Evolutionary conservation across 2,329 filamentous ascomycete genomes (phyloP).

Genomic region (Aplosporella prunicola): DNA sequence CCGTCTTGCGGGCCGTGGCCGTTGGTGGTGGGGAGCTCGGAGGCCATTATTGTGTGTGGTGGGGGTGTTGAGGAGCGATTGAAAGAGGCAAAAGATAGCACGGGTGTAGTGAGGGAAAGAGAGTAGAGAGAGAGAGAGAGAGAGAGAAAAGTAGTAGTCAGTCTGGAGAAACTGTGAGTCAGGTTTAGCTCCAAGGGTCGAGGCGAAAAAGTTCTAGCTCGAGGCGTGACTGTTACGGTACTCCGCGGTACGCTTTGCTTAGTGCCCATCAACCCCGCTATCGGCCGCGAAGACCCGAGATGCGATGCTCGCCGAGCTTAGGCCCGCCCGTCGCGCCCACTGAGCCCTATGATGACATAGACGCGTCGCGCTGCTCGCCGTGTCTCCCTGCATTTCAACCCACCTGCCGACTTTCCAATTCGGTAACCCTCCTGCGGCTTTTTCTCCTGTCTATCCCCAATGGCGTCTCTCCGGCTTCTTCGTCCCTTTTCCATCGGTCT

Average conservation of each 20-base stretch:
- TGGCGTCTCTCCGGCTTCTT: constrained; percentile 32
- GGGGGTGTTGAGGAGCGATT: background rate
- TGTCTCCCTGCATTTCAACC: background rate
- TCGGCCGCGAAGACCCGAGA: no score
- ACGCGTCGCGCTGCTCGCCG: no score
- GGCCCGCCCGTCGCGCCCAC: no score
- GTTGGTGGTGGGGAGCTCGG: constrained; percentile 40
- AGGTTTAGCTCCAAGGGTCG: no score
- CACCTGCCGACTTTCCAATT: background rate
- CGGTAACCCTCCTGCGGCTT: background rate
- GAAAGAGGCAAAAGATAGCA: background rate
- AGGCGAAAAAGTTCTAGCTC: no score
- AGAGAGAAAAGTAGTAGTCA: constrained; percentile 4
- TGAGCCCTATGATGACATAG: no score
- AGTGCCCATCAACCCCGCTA: no score
- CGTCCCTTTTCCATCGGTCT: constrained; percentile 29
- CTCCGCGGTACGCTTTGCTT: no score
- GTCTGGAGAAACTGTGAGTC: constrained; percentile 4
- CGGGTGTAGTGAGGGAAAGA: background rate
- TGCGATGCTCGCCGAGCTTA: no score
- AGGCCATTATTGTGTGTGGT: constrained; percentile 28
- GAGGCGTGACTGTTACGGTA: no score
- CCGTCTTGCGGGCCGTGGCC: constrained; percentile 35
- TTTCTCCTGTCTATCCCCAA: constrained; percentile 13
- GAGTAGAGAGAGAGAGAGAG: background rate